Conservation (phyloP, 129 eudicot species). For the Ambrosia trifida region DNA sequence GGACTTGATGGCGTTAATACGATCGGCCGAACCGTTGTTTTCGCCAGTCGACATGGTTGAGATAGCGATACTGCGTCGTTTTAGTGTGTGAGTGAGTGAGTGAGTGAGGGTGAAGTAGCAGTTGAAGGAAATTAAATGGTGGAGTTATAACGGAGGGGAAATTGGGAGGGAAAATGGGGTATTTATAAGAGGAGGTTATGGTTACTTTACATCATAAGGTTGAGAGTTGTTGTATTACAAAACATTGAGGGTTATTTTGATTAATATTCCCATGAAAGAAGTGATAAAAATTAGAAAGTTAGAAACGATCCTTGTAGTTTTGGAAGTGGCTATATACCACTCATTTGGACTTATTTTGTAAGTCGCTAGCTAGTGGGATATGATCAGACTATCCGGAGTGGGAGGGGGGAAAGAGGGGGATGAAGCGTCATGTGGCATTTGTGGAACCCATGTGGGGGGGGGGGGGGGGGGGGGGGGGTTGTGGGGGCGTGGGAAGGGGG, state of each 20-base stretch:
- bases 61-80: not conserved
- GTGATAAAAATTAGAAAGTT: not conserved
- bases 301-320: conserved; percentile 10
- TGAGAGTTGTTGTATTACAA: not conserved
- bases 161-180: conserved; percentile 29
- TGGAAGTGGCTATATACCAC: not conserved
- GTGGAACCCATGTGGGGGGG: no score
- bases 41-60: conserved; percentile 31
- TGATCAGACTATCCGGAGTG: no score
- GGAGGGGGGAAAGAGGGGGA: no score
- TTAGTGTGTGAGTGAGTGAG: not conserved
- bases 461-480: no score
- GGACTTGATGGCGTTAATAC: conserved; percentile 55
- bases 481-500: no score
- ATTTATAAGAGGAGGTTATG: conserved; percentile 25
- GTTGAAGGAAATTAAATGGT: conserved; percentile 30
- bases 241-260: conserved; percentile 11
- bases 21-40: conserved; percentile 30
- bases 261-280: not conserved
- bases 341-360: not conserved
- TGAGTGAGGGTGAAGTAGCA: conserved; percentile 17
- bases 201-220: not conserved
- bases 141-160: conserved; percentile 21
- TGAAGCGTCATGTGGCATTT: no score
- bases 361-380: no score